phyloP scores from a whole-genome alignment of 2,329 filamentous ascomycete species.

The Lachnellula occidentalis region DNA sequence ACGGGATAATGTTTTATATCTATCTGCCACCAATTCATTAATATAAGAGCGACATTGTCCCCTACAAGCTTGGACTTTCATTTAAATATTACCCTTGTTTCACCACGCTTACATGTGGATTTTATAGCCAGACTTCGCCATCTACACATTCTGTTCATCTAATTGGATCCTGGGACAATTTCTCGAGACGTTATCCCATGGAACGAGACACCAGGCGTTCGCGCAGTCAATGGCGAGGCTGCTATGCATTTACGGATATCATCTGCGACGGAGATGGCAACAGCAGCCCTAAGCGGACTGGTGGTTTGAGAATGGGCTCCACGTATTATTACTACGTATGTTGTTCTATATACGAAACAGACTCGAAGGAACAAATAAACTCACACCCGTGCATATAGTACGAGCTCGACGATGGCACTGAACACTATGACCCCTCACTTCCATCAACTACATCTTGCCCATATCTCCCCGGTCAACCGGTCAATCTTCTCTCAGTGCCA shows the following conservation, averaged over 20 bases:
- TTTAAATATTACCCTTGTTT: slow-evolving; percentile 11
- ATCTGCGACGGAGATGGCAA: slow-evolving; percentile 65
- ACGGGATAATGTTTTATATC: not conserved
- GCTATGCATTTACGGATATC: slow-evolving; percentile 80
- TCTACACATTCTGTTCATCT: slow-evolving; percentile 68
- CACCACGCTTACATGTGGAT: slow-evolving; percentile 11
- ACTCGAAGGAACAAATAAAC: slow-evolving; percentile 16
- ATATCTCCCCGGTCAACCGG: slow-evolving; percentile 77
- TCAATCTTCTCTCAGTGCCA: slow-evolving; percentile 82
- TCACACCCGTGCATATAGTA: slow-evolving; percentile 53
- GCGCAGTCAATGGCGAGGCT: slow-evolving; percentile 76
- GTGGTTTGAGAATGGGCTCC: slow-evolving; percentile 84
- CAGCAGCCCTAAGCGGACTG: slow-evolving; percentile 55
- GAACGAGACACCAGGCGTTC: slow-evolving; percentile 72
- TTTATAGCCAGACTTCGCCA: slow-evolving; percentile 51
- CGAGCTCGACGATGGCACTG: slow-evolving; percentile 70
- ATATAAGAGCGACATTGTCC: slow-evolving; percentile 15
- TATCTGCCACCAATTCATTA: slow-evolving; percentile 3
- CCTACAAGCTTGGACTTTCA: slow-evolving; percentile 13
- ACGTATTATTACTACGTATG: slow-evolving; percentile 95
- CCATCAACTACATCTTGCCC: slow-evolving; percentile 77
- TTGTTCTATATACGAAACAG: slow-evolving; percentile 30
- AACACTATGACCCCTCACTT: slow-evolving; percentile 67
- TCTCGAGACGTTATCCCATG: slow-evolving; percentile 72
- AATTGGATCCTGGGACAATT: slow-evolving; percentile 95